A percentile compares a stretch with the other conserved stretches of the same genome.
Conservation (phyloP, 163 green algal species). For the Volvox carteri region DNA sequence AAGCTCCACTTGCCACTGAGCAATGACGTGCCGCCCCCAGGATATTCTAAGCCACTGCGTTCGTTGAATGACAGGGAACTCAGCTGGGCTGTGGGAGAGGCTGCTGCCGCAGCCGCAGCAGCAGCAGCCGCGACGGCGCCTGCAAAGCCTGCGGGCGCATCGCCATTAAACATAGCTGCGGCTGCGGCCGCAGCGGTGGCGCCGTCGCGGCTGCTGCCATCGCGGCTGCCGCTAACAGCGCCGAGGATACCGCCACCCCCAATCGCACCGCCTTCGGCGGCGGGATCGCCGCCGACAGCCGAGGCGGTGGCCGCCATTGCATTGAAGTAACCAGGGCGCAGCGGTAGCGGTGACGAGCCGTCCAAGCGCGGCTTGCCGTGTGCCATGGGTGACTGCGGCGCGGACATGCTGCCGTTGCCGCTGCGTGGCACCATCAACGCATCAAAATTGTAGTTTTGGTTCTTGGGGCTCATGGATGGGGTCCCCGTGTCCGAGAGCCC, state of each 20-base stretch:
- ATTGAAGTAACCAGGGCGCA: not conserved
- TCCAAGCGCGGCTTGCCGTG: not conserved
- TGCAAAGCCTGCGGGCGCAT: not conserved
- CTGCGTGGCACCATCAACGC: not conserved
- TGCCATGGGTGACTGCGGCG: conserved; percentile 12
- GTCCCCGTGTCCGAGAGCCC: not conserved
- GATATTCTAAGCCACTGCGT: not conserved
- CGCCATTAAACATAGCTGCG: not conserved
- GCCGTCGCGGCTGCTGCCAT: not conserved
- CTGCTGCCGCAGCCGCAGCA: not conserved
- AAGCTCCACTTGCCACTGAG: conserved; percentile 6
- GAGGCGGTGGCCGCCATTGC: not conserved
- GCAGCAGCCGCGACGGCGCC: not conserved
- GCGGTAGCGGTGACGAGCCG: not conserved
- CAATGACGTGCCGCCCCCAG: not conserved
- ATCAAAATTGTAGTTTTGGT: not conserved
- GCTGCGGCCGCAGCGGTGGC: not conserved
- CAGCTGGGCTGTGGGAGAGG: not conserved
- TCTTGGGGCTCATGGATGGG: conserved; percentile 27
- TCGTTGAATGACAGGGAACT: not conserved
- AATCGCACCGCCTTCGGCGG: not conserved
- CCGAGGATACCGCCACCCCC: too few relatives aligned
- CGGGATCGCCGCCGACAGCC: not conserved
- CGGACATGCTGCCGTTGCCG: not conserved
- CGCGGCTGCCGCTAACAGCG: too few relatives aligned